A percentile compares a stretch with the other conserved stretches of the same genome.
phyloP scores from a whole-genome alignment of 1,284 basidiomycete genomes.

The Tylopilus sp. region DNA sequence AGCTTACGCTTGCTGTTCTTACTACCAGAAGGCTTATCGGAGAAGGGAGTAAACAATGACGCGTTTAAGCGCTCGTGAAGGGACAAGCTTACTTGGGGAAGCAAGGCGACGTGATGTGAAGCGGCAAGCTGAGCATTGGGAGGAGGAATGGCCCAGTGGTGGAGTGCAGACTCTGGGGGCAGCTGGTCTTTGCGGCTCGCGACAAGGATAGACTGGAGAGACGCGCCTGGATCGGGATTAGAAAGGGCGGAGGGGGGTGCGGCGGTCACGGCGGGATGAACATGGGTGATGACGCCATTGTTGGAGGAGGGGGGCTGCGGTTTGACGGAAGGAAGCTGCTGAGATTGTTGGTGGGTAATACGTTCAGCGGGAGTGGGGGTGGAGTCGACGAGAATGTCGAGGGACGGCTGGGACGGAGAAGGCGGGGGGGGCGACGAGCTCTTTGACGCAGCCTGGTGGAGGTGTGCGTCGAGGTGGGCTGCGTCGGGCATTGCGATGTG shows the following conservation, averaged over 20 bases:
- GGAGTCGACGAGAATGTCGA: slow-evolving; percentile 43
- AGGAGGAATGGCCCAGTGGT: slow-evolving; percentile 40
- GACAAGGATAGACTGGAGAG: slow-evolving; percentile 61
- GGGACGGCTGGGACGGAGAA: slow-evolving; percentile 38
- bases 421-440: slow-evolving; percentile 38
- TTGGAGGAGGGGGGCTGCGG: slow-evolving; percentile 20
- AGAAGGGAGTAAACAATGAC: slow-evolving; percentile 19
- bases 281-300: slow-evolving; percentile 30
- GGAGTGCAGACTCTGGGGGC: slow-evolving; percentile 36
- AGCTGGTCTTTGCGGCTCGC: slow-evolving; percentile 44
- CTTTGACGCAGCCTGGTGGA: slow-evolving; percentile 34
- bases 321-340: slow-evolving; percentile 26
- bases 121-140: slow-evolving; percentile 28
- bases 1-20: slow-evolving; percentile 66
- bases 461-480: slow-evolving; percentile 36
- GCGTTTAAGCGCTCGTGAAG: slow-evolving; percentile 31
- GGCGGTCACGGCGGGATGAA: slow-evolving; percentile 36
- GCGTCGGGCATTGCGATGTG: slow-evolving; percentile 45
- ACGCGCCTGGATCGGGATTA: slow-evolving; percentile 50
- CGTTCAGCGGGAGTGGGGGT: slow-evolving; percentile 29
- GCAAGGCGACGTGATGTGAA: slow-evolving; percentile 29
- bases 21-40: slow-evolving; percentile 31
- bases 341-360: slow-evolving; percentile 26
- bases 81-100: slow-evolving; percentile 32
- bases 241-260: slow-evolving; percentile 37